Percentiles rank a stretch among this genome's conserved stretches.
Conservation (phyloP, 257 asterid species). For the Ilex asprella region DNA sequence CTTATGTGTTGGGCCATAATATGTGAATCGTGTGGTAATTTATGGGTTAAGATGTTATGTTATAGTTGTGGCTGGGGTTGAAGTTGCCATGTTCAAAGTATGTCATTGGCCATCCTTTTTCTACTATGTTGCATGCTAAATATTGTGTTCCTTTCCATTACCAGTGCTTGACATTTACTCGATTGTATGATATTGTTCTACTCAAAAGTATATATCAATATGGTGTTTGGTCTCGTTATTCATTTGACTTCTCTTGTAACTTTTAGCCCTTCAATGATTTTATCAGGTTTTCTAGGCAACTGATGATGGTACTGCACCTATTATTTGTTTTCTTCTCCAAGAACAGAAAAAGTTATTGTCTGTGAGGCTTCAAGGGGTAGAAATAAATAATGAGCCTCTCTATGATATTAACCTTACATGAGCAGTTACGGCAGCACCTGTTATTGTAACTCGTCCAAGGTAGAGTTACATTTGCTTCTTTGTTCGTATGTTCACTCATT, state of each 20-base stretch:
- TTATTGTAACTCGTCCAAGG: slow-evolving; percentile 85
- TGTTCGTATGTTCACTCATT: slow-evolving; percentile 1
- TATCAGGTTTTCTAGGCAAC: slow-evolving; percentile 82
- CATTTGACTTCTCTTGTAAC: slow-evolving; percentile 13
- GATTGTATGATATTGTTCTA: too few relatives aligned
- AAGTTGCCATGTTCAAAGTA: neutral
- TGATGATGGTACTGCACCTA: slow-evolving; percentile 66
- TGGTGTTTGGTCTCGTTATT: slow-evolving; percentile 1
- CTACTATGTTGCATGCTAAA: neutral
- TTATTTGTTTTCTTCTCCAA: slow-evolving; percentile 77
- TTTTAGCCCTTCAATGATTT: neutral
- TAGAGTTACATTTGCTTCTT: slow-evolving; percentile 16
- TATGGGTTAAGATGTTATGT: too few relatives aligned
- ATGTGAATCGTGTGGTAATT: too few relatives aligned
- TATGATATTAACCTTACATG: slow-evolving; percentile 77
- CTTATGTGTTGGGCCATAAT: too few relatives aligned
- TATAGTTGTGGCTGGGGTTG: neutral
- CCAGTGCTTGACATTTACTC: neutral
- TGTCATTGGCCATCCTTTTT: too few relatives aligned
- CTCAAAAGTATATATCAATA: too few relatives aligned
- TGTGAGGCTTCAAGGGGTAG: slow-evolving; percentile 65
- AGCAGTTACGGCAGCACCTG: slow-evolving; percentile 87
- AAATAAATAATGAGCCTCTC: slow-evolving; percentile 55
- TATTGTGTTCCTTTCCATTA: neutral
- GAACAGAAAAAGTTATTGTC: slow-evolving; percentile 73